These are phyloP conservation scores for Tremella yokohamensis DNA, from an alignment of 768 basidiomycete species.

Conservation along the genomic window DNA sequence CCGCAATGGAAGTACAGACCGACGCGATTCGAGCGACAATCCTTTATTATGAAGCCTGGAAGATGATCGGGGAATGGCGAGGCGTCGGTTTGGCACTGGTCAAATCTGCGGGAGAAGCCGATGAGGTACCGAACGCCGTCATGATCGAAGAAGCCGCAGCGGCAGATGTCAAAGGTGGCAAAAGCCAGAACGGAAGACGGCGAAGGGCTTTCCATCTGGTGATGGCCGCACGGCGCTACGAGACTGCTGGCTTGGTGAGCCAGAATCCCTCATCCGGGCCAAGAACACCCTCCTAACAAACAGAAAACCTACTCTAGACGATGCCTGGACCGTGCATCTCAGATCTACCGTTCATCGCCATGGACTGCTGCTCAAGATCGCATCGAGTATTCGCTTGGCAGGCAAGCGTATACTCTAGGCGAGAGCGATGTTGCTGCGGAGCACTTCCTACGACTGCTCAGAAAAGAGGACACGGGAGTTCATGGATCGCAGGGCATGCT, in stretches of 20 bases:
- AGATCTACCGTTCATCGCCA: slow-evolving; percentile 43
- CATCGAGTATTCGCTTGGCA: slow-evolving; percentile 57
- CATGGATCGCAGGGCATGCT: slow-evolving; percentile 60
- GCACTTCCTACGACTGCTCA: slow-evolving; percentile 71
- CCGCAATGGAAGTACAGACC: slow-evolving; percentile 35
- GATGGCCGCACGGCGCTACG: slow-evolving; percentile 52
- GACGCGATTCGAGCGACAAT: slow-evolving; percentile 49
- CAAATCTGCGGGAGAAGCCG: slow-evolving; percentile 49
- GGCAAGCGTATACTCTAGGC: slow-evolving; percentile 86
- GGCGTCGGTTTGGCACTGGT: slow-evolving; percentile 44
- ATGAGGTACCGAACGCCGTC: slow-evolving; percentile 53
- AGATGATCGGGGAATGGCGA: slow-evolving; percentile 38
- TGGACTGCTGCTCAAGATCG: slow-evolving; percentile 50
- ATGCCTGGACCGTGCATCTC: slow-evolving; percentile 50
- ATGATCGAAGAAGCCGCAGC: slow-evolving; percentile 54
- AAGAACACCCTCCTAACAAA: slow-evolving; percentile 6
- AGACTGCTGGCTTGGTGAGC: slow-evolving; percentile 53
- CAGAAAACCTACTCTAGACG: slow-evolving; percentile 53
- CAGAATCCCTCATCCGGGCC: background rate
- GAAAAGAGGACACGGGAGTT: slow-evolving; percentile 46
- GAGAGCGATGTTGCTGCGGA: slow-evolving; percentile 71
- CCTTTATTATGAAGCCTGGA: slow-evolving; percentile 51
- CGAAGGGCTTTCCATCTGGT: slow-evolving; percentile 51
- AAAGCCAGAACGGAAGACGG: slow-evolving; percentile 34
- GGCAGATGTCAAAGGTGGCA: slow-evolving; percentile 39